A percentile compares a stretch with the other conserved stretches of the same genome.
Conservation (phyloP, 2,329 filamentous ascomycete genomes). For the Paecilomyces sp. region DNA sequence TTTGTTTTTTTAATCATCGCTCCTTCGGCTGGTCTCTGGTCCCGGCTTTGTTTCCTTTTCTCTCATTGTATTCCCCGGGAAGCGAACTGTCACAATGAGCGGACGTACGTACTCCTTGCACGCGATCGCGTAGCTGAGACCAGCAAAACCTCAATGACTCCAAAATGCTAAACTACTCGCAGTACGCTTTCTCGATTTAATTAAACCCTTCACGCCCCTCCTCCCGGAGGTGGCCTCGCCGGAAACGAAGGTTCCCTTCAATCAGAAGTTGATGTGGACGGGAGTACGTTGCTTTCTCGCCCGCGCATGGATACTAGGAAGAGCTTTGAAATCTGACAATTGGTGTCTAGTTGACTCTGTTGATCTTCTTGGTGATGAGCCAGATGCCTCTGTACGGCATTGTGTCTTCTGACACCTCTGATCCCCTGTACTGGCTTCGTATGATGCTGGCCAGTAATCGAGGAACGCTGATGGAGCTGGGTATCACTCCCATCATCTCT, state of each 20-base stretch:
- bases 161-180: slow-evolving; percentile 17
- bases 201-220: slow-evolving; percentile 99
- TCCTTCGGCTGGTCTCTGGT: slow-evolving; percentile 28
- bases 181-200: slow-evolving; percentile 99
- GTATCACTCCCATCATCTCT: slow-evolving; percentile 98
- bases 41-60: slow-evolving; percentile 22
- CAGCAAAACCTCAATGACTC: background rate
- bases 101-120: slow-evolving; percentile 45
- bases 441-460: slow-evolving; percentile 99
- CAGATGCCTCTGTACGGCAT: slow-evolving; percentile 99
- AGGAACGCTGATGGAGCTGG: slow-evolving; percentile 91
- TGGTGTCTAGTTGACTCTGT: slow-evolving; percentile 61
- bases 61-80: slow-evolving; percentile 19
- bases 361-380: slow-evolving; percentile 99
- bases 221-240: slow-evolving; percentile 98
- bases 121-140: slow-evolving; percentile 18
- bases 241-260: slow-evolving; percentile 97
- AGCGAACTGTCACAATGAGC: slow-evolving; percentile 47
- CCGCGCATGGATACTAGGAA: slow-evolving; percentile 4
- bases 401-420: slow-evolving; percentile 95
- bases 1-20: slow-evolving; percentile 15
- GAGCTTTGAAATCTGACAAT: slow-evolving; percentile 11
- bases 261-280: slow-evolving; percentile 96
- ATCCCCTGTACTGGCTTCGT: slow-evolving; percentile 98
- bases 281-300: slow-evolving; percentile 44